Evolutionary conservation across 148 eudicot species (phyloP), one percentile per base, ranked within the genome.

Genomic region (Polygonum aviculare): DNA sequence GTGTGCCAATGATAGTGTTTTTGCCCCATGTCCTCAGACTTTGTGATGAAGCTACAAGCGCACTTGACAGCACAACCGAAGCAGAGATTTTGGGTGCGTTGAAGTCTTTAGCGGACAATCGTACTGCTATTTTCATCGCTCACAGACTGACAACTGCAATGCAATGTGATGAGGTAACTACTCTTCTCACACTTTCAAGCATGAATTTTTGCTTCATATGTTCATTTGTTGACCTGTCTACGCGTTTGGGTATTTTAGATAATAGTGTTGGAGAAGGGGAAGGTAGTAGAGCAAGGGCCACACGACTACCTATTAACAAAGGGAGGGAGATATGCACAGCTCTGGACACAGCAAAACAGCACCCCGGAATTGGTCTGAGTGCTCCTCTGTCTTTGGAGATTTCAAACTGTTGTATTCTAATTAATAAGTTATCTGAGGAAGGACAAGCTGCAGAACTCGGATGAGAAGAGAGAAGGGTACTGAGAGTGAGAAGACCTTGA

Each of bases 31-130:
- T 10, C 11, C 9, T 44, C 47, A 92, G 98, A 88, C 91, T 94
- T 54, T 94, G 96, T 77, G 98, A 94, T 79, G 98, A 94, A 83
- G 98, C 98, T 73, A 94, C 98, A 74, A 94, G 98, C 82, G 98
- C 98, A 2, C 96, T 94, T 65, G 98, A 94, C 77, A 92, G 97
- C 81, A 89, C 98, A 73, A 94, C 98, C 45, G 97, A 94, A 81
- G 93, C 98, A 78, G 98, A 92, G 79, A 92, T 94, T 65, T 78
- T 92, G 77, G 86, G 81, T 79, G 92, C 98, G n/a, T 77, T 94
- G 85, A 92, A 84, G 82, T 85, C 89, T 51, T 89, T 94, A n/a
- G 88, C 98, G 5, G 83, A 81, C 79, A 90, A 92, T 75, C 90
- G 96, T 48, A 94, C 98, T 49, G 85, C 97, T 51, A 81, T 92